Evolutionary conservation across 805 yeast genomes (phyloP).

Genomic region (Teunomyces atbi): DNA sequence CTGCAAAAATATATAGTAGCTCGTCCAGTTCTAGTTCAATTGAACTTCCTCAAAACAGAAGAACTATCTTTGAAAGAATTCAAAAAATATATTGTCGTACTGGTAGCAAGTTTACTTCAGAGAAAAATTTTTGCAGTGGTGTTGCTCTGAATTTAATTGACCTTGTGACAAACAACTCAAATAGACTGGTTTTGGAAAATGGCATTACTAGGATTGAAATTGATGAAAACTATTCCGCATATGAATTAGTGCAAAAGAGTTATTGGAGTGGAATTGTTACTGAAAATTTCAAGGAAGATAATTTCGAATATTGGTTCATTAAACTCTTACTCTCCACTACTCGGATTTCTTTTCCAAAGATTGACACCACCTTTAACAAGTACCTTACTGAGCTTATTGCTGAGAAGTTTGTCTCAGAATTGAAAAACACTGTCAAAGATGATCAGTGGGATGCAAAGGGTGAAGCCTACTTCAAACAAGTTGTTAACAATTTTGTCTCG

Average conservation of each 20-base stretch:
- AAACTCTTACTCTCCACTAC: conserved; percentile 23
- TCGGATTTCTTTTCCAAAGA: conserved; percentile 14
- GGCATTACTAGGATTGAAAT: conserved; percentile 3
- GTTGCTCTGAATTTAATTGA: background rate
- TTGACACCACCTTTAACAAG: conserved; percentile 6
- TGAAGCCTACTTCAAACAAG: conserved; percentile 38
- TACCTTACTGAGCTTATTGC: conserved; percentile 23
- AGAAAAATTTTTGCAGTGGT: conserved; percentile 7
- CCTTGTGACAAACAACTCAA: background rate
- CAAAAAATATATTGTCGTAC: conserved; percentile 27
- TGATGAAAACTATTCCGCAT: conserved; percentile 9
- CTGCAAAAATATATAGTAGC: background rate
- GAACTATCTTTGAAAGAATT: conserved; percentile 27
- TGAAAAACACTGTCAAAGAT: conserved; percentile 45
- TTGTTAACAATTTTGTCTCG: conserved; percentile 48
- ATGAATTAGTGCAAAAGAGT: conserved; percentile 17
- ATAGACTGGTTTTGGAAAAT: background rate
- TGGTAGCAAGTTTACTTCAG: conserved; percentile 12
- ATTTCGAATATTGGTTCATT: conserved; percentile 35
- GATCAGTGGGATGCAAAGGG: conserved; percentile 55
- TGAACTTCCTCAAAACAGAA: background rate
- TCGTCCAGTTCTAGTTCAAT: conserved; percentile 6
- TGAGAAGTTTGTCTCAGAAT: conserved; percentile 42
- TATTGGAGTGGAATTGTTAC: conserved; percentile 31
- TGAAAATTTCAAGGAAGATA: conserved; percentile 17